Evolutionary conservation across 2,329 filamentous ascomycete genomes (phyloP).

Genomic region (Ambrosiella cleistominuta): DNA sequence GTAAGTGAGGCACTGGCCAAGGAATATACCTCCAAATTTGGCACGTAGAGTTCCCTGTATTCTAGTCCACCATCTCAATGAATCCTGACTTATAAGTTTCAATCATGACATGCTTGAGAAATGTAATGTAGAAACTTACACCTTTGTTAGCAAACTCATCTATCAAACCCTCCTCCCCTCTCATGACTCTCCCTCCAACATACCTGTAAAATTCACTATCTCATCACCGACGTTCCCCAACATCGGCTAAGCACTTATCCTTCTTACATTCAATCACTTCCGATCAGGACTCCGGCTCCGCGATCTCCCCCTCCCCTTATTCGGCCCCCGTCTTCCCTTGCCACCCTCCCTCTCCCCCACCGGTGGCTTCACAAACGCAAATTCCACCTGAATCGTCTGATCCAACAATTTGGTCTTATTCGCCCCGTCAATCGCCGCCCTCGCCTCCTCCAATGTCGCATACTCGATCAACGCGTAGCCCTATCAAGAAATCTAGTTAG

Average conservation of each 20-base stretch:
- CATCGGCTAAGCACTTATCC: neutral
- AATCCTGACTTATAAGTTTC: no score
- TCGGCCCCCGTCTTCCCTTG: conserved; percentile 18
- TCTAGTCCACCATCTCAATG: no score
- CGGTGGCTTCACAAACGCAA: conserved; percentile 68
- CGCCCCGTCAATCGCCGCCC: conserved; percentile 67
- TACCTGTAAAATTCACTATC: neutral
- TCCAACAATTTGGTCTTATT: conserved; percentile 62
- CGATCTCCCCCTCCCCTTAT: conserved; percentile 24
- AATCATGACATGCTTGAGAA: no score
- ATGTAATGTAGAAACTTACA: no score
- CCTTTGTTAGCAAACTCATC: neutral
- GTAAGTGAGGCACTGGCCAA: no score
- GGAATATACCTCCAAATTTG: no score
- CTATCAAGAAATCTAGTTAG: conserved; percentile 24
- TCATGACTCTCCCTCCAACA: neutral
- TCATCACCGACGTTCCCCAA: neutral
- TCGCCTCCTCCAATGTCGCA: conserved; percentile 58
- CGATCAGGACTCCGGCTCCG: conserved; percentile 27
- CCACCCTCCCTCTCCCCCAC: conserved; percentile 25
- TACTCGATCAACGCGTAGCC: conserved; percentile 79
- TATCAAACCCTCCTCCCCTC: neutral
- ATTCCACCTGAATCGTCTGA: conserved; percentile 66
- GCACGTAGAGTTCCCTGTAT: no score
- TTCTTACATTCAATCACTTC: neutral